Evolutionary conservation across 2,329 filamentous ascomycete genomes (phyloP).

Genomic region (Botryosphaeria agaves): DNA sequence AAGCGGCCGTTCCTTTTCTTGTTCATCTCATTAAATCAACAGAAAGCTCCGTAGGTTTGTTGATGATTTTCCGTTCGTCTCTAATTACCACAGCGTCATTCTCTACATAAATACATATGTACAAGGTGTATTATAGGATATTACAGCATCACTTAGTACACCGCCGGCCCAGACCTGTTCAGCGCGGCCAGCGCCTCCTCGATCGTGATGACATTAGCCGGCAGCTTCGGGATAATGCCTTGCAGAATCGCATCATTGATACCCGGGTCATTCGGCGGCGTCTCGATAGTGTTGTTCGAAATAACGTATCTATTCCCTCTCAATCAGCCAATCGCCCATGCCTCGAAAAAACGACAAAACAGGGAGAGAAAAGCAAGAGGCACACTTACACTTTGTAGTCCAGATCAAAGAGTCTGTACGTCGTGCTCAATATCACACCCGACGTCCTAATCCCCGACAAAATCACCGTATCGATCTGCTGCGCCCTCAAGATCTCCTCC

Average conservation of each 20-base stretch:
- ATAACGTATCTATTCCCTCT: slow-evolving; percentile 9
- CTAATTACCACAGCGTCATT: too few species aligned
- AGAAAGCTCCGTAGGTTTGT: too few species aligned
- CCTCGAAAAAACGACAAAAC: background rate
- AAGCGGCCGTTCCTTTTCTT: too few species aligned
- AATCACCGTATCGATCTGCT: slow-evolving; percentile 24
- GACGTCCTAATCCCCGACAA: slow-evolving; percentile 23
- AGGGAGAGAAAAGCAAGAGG: too few species aligned
- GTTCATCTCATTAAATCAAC: too few species aligned
- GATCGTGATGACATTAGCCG: slow-evolving; percentile 13
- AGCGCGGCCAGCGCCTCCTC: slow-evolving; percentile 14
- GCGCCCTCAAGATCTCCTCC: slow-evolving; percentile 22
- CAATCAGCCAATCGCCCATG: background rate
- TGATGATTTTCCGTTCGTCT: too few species aligned
- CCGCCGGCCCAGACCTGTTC: slow-evolving; percentile 9
- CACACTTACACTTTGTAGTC: slow-evolving; percentile 27
- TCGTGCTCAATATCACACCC: slow-evolving; percentile 24
- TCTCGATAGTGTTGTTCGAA: slow-evolving; percentile 14
- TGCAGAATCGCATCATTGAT: slow-evolving; percentile 13
- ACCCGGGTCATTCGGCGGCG: slow-evolving; percentile 7
- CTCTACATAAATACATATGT: too few species aligned
- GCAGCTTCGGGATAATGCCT: slow-evolving; percentile 13
- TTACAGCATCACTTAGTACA: slow-evolving; percentile 11
- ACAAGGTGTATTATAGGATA: too few species aligned
- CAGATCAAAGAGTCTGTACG: slow-evolving; percentile 25